phyloP scores from a whole-genome alignment of 179 eudicot genomes.

The Sideroxylon spinosum region DNA sequence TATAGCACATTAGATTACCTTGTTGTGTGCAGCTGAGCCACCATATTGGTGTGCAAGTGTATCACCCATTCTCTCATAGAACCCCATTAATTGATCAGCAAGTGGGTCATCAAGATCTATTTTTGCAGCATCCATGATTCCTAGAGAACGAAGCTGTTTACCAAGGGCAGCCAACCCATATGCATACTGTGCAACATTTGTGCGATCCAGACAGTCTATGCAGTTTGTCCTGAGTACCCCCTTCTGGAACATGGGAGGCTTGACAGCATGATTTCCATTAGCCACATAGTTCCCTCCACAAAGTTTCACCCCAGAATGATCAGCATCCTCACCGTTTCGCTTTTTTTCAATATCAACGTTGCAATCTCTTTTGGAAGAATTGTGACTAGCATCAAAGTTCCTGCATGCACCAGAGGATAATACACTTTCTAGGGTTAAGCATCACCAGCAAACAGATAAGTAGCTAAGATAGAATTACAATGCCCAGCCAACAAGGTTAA shows the following conservation, averaged over 20 bases:
- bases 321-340: slow-evolving; percentile 33
- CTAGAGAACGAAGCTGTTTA: slow-evolving; percentile 66
- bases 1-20: slow-evolving; percentile 39
- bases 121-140: slow-evolving; percentile 46
- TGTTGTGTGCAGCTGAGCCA: slow-evolving; percentile 96
- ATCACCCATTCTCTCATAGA: slow-evolving; percentile 92
- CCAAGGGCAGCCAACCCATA: slow-evolving; percentile 90
- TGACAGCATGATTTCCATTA: slow-evolving; percentile 32
- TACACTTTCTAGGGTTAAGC: background rate
- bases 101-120: slow-evolving; percentile 69
- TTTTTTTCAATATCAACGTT: slow-evolving; percentile 15
- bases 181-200: slow-evolving; percentile 97
- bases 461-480: background rate
- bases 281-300: slow-evolving; percentile 26
- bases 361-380: slow-evolving; percentile 15
- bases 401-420: slow-evolving; percentile 27
- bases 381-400: slow-evolving; percentile 23
- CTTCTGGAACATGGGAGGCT: slow-evolving; percentile 54
- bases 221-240: slow-evolving; percentile 91
- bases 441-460: background rate
- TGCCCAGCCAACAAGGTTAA: background rate
- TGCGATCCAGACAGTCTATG: slow-evolving; percentile 92
- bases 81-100: slow-evolving; percentile 66
- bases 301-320: slow-evolving; percentile 24
- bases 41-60: slow-evolving; percentile 94